phyloP scores from a whole-genome alignment of 2,329 filamentous ascomycete species.

The Fusarium sp. region DNA sequence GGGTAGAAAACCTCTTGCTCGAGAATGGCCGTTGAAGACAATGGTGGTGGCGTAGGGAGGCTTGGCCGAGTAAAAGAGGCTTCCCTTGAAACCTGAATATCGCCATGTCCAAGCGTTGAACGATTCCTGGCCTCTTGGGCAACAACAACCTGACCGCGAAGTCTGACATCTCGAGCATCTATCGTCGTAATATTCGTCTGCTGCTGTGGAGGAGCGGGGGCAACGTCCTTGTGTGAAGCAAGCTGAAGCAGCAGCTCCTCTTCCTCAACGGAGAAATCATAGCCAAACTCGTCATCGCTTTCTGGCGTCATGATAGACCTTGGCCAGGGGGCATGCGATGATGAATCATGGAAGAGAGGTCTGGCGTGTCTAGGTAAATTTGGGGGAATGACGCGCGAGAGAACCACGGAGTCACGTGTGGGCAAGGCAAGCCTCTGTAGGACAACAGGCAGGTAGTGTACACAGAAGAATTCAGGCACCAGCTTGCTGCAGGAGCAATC shows the following conservation, averaged over 20 bases:
- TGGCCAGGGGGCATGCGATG: slow-evolving; percentile 1
- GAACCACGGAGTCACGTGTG: slow-evolving; percentile 39
- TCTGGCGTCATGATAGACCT: slow-evolving; percentile 39
- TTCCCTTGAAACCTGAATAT: background rate
- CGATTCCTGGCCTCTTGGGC: slow-evolving; percentile 1
- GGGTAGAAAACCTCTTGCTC: slow-evolving; percentile 55
- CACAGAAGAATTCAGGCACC: background rate
- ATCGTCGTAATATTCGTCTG: slow-evolving; percentile 28
- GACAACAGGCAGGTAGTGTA: background rate
- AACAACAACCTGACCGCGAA: slow-evolving; percentile 16
- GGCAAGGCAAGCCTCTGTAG: no score
- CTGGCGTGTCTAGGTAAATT: slow-evolving; percentile 6
- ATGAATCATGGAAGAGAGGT: slow-evolving; percentile 36
- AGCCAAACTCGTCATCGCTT: slow-evolving; percentile 56
- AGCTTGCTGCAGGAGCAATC: slow-evolving; percentile 3
- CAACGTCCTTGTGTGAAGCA: slow-evolving; percentile 34
- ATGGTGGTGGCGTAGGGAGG: slow-evolving; percentile 18
- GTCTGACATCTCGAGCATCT: slow-evolving; percentile 35
- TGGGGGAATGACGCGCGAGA: slow-evolving; percentile 29
- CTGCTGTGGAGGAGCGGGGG: slow-evolving; percentile 15
- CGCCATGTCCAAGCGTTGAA: slow-evolving; percentile 4
- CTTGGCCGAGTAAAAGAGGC: background rate
- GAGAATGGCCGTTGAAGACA: slow-evolving; percentile 24
- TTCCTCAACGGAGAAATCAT: slow-evolving; percentile 57
- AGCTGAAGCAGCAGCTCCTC: slow-evolving; percentile 53